phyloP scores from a whole-genome alignment of 345 rosid genomes.

The Heritiera littoralis region DNA sequence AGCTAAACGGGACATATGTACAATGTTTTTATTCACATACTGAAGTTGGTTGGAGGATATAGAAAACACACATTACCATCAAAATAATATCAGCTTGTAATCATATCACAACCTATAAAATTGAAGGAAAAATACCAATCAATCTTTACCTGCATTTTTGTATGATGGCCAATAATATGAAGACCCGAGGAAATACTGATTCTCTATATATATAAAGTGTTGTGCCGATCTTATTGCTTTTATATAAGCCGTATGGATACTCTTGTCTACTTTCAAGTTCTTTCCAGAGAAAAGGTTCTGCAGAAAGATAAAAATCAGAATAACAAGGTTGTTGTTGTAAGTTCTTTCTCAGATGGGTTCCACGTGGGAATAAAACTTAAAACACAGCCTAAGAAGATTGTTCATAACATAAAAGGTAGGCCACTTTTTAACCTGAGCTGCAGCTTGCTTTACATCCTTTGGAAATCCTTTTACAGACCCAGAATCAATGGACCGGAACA shows the following conservation, averaged over 20 bases:
- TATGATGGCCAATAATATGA: slow-evolving; percentile 68
- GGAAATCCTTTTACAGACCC: slow-evolving; percentile 78
- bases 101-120: not conserved
- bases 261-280: slow-evolving; percentile 66
- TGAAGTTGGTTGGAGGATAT: no score
- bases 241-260: slow-evolving; percentile 68
- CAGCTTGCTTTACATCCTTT: slow-evolving; percentile 45
- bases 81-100: not conserved
- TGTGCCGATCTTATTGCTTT: slow-evolving; percentile 76
- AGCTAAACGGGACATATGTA: no score
- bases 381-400: not conserved
- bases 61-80: no score
- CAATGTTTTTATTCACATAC: no score
- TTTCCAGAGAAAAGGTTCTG: slow-evolving; percentile 65
- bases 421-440: slow-evolving; percentile 46
- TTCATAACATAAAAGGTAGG: slow-evolving; percentile 1
- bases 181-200: slow-evolving; percentile 73
- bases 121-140: not conserved
- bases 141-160: slow-evolving; percentile 61
- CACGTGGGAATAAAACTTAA: not conserved
- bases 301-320: slow-evolving; percentile 4
- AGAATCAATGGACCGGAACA: slow-evolving; percentile 77
- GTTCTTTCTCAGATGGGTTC: not conserved
- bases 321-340: not conserved
- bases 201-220: slow-evolving; percentile 70